These are phyloP conservation scores for Cercospora berteroae DNA, from an alignment of 2,329 filamentous ascomycete species.

Conservation along the genomic window DNA sequence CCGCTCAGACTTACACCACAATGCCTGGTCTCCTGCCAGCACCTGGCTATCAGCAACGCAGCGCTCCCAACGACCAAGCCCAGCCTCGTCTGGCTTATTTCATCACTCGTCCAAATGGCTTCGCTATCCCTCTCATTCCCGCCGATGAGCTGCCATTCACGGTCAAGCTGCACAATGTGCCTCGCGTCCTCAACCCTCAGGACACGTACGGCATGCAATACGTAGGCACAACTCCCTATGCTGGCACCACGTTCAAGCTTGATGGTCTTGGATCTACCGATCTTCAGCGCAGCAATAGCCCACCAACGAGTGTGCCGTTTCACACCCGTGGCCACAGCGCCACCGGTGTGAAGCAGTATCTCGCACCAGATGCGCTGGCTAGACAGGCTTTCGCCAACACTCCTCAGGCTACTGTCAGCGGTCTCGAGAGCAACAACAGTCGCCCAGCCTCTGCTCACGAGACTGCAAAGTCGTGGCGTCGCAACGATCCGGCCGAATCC, in stretches of 20 bases:
- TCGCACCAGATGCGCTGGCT: conserved; percentile 27
- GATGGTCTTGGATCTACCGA: conserved; percentile 14
- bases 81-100: conserved; percentile 37
- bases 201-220: conserved; percentile 35
- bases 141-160: conserved; percentile 45
- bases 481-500: conserved; percentile 16
- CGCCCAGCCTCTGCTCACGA: conserved; percentile 27
- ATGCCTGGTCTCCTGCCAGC: conserved; percentile 14
- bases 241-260: conserved; percentile 29
- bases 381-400: conserved; percentile 25
- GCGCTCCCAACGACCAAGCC: conserved; percentile 2
- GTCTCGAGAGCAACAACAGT: conserved; percentile 4
- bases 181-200: conserved; percentile 36
- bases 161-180: conserved; percentile 40
- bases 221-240: conserved; percentile 32
- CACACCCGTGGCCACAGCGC: conserved; percentile 23
- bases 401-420: background rate
- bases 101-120: conserved; percentile 39
- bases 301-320: conserved; percentile 16
- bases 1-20: conserved; percentile 8
- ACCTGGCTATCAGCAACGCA: conserved; percentile 8
- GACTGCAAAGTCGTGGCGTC: conserved; percentile 29
- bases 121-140: conserved; percentile 43
- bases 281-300: conserved; percentile 23
- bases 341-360: conserved; percentile 19